Conservation (phyloP, 495 filamentous ascomycete species). For the Hypoxylon fragiforme region DNA sequence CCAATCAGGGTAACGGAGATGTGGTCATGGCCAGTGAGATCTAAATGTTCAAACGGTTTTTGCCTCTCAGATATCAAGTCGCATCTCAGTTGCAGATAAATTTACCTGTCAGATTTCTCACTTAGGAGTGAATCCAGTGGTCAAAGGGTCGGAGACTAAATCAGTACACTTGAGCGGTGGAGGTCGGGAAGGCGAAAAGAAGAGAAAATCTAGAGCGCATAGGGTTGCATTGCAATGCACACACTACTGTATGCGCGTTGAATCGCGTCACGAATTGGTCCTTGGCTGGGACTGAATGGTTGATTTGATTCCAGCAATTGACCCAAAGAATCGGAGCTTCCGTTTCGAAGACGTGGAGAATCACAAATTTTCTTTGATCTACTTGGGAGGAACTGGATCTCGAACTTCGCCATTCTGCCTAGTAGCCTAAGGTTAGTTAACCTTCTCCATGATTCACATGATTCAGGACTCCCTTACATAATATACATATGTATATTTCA, state of each 20-base stretch:
- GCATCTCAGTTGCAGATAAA: no score
- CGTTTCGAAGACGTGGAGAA: constrained; percentile 6
- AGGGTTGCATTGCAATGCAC: constrained; percentile 27
- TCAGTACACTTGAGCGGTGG: not conserved
- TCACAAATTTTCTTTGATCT: not conserved
- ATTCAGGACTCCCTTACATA: constrained; percentile 5
- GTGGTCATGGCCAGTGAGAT: constrained; percentile 9
- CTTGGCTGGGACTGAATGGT: constrained; percentile 27
- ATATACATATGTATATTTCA: not conserved
- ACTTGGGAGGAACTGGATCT: not conserved
- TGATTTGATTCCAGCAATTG: constrained; percentile 7
- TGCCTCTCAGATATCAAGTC: constrained; percentile 11
- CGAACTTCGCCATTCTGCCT: not conserved
- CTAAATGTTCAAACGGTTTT: constrained; percentile 9
- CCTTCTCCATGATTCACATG: not conserved
- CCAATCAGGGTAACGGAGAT: constrained; percentile 1
- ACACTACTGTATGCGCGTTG: constrained; percentile 29
- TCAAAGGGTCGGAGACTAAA: constrained; percentile 4
- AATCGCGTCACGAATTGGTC: constrained; percentile 31
- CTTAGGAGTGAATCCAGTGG: not conserved
- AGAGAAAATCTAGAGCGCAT: constrained; percentile 21
- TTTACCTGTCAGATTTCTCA: not conserved
- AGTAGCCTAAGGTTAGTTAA: no score
- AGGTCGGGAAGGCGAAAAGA: constrained; percentile 3
- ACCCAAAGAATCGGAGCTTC: constrained; percentile 15